A percentile compares a stretch with the other conserved stretches of the same genome.
Conservation (phyloP, 257 asterid species). For the Echium plantagineum region DNA sequence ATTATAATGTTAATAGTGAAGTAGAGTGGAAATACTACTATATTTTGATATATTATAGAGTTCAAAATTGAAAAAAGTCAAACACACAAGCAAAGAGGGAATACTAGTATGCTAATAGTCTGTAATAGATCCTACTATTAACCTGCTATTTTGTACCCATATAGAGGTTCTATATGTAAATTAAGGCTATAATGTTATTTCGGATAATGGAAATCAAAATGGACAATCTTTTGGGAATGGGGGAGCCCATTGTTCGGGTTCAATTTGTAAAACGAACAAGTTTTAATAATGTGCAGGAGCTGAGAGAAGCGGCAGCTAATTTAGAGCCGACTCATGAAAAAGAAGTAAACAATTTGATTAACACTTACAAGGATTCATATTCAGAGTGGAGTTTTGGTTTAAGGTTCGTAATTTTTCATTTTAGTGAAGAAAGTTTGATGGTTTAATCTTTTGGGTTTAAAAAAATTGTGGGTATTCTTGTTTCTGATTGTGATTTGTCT, state of each 20-base stretch:
- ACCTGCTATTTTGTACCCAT: no score
- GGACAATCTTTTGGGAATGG: not conserved
- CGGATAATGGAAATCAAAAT: not conserved
- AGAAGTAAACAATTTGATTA: slow-evolving; percentile 45
- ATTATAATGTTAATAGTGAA: no score
- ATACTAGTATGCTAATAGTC: no score
- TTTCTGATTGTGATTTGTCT: slow-evolving; percentile 3
- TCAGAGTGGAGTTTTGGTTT: slow-evolving; percentile 55
- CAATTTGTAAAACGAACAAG: not conserved
- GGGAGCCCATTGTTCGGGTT: not conserved
- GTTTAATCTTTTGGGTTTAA: no score
- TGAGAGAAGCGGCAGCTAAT: slow-evolving; percentile 54
- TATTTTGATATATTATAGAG: no score
- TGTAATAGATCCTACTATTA: no score
- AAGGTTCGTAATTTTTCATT: slow-evolving; percentile 25
- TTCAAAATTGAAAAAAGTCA: no score
- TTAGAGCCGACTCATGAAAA: slow-evolving; percentile 70
- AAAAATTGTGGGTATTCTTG: not conserved
- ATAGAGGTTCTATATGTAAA: no score
- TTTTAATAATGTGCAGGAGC: slow-evolving; percentile 36
- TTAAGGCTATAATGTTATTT: not conserved
- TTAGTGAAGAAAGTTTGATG: not conserved
- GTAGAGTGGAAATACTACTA: no score
- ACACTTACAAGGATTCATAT: slow-evolving; percentile 45
- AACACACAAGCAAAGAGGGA: no score